Evolutionary conservation across 768 basidiomycete species (phyloP).

Genomic region (Hydnomerulius pinastri): DNA sequence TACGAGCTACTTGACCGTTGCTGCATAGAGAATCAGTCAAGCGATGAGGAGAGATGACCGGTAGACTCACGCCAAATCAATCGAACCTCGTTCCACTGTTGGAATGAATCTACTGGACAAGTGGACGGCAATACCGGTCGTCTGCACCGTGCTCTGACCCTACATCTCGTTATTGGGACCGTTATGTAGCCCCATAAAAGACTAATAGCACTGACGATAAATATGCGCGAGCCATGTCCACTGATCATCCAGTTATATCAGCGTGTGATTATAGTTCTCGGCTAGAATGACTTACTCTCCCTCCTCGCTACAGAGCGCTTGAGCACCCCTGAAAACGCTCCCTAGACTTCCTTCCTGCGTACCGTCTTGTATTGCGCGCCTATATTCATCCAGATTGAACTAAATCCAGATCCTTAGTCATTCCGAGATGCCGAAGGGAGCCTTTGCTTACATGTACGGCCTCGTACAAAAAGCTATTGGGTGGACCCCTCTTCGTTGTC

Average conservation of each 20-base stretch:
- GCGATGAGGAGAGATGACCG: not conserved
- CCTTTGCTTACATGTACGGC: constrained; percentile 70
- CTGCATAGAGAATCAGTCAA: constrained; percentile 35
- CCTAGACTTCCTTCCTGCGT: constrained; percentile 56
- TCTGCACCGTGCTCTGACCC: constrained; percentile 91
- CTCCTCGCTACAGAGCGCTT: constrained; percentile 78
- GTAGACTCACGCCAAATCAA: constrained; percentile 70
- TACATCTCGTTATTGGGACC: constrained; percentile 25
- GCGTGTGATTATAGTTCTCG: not conserved
- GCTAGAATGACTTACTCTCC: constrained; percentile 53
- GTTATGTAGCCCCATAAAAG: not conserved
- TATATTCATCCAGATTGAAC: constrained; percentile 78
- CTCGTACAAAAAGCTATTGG: constrained; percentile 67
- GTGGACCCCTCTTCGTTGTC: constrained; percentile 90
- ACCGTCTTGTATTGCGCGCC: constrained; percentile 66
- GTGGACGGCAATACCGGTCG: constrained; percentile 70
- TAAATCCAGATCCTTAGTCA: constrained; percentile 21
- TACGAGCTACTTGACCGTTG: constrained; percentile 77
- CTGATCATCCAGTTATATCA: constrained; percentile 41
- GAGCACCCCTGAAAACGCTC: constrained; percentile 61
- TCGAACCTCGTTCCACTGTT: constrained; percentile 89
- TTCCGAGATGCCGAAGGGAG: not conserved
- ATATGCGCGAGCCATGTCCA: constrained; percentile 58
- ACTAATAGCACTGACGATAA: constrained; percentile 57
- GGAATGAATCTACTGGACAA: constrained; percentile 84